These are phyloP conservation scores for Fusarium siculi DNA, from an alignment of 2,329 filamentous ascomycete species.

Conservation along the genomic window DNA sequence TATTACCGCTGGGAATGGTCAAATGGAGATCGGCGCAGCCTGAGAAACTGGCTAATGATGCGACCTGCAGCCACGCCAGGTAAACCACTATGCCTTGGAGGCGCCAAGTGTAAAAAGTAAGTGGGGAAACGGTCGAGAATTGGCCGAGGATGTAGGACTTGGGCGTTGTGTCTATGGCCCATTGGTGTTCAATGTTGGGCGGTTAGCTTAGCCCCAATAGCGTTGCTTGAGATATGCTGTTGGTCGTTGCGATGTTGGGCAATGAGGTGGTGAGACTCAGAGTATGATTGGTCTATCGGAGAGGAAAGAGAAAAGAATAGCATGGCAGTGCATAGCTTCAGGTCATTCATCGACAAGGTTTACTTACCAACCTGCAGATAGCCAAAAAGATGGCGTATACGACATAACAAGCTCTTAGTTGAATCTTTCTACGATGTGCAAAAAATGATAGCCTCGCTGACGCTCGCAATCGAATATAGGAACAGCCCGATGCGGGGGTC, in stretches of 20 bases:
- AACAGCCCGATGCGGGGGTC: constrained; percentile 58
- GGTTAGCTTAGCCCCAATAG: neutral
- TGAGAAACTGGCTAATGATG: neutral
- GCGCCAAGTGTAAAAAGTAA: neutral
- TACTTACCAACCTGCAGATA: rapidly evolving
- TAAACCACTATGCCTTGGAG: neutral
- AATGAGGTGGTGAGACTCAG: neutral
- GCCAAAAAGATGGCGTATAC: too few relatives aligned
- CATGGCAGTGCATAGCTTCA: rapidly evolving
- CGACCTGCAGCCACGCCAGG: neutral
- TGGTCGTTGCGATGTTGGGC: neutral
- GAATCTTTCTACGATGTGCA: too few relatives aligned
- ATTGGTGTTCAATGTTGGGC: neutral
- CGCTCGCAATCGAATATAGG: constrained; percentile 44
- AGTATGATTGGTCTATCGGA: neutral
- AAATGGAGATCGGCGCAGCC: neutral
- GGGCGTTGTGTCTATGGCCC: neutral
- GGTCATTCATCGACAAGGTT: too few relatives aligned
- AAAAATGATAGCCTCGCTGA: constrained; percentile 6
- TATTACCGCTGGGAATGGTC: neutral
- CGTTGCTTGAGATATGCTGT: neutral
- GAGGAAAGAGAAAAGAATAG: neutral
- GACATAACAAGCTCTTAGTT: too few relatives aligned
- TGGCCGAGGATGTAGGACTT: neutral
- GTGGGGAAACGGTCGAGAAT: neutral